These are phyloP conservation scores for Botryotinia convoluta DNA, from an alignment of 2,329 filamentous ascomycete species.

Conservation along the genomic window DNA sequence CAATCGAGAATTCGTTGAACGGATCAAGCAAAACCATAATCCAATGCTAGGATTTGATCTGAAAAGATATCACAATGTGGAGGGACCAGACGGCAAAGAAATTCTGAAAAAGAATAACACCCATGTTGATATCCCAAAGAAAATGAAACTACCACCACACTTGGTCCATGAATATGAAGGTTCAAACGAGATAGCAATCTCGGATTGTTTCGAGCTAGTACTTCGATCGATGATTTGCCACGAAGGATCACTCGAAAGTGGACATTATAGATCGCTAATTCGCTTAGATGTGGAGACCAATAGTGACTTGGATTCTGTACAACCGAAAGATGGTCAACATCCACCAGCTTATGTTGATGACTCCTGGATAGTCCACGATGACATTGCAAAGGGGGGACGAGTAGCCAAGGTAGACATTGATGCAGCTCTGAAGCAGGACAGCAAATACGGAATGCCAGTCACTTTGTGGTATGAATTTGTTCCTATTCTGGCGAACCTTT, in stretches of 20 bases:
- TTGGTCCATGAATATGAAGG: slow-evolving; percentile 80
- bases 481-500: slow-evolving; percentile 65
- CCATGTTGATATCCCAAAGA: slow-evolving; percentile 86
- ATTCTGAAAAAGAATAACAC: slow-evolving; percentile 64
- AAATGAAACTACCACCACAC: slow-evolving; percentile 78
- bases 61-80: slow-evolving; percentile 70
- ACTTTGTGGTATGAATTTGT: slow-evolving; percentile 93
- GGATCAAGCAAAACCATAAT: slow-evolving; percentile 70
- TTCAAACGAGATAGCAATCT: slow-evolving; percentile 59
- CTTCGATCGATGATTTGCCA: slow-evolving; percentile 93
- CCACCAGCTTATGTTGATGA: slow-evolving; percentile 67
- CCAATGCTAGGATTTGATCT: slow-evolving; percentile 91
- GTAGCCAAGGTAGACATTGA: slow-evolving; percentile 70
- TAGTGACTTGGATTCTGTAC: slow-evolving; percentile 54
- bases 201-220: slow-evolving; percentile 88
- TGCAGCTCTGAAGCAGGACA: slow-evolving; percentile 70
- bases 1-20: slow-evolving; percentile 81
- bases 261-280: slow-evolving; percentile 87
- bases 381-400: slow-evolving; percentile 63
- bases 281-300: slow-evolving; percentile 67
- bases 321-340: slow-evolving; percentile 44
- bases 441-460: slow-evolving; percentile 68
- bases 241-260: slow-evolving; percentile 79
- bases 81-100: slow-evolving; percentile 66
- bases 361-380: slow-evolving; percentile 90